These are phyloP conservation scores for Leishmania amazonensis DNA, from an alignment of 208 protist genomes.

Conservation along the genomic window DNA sequence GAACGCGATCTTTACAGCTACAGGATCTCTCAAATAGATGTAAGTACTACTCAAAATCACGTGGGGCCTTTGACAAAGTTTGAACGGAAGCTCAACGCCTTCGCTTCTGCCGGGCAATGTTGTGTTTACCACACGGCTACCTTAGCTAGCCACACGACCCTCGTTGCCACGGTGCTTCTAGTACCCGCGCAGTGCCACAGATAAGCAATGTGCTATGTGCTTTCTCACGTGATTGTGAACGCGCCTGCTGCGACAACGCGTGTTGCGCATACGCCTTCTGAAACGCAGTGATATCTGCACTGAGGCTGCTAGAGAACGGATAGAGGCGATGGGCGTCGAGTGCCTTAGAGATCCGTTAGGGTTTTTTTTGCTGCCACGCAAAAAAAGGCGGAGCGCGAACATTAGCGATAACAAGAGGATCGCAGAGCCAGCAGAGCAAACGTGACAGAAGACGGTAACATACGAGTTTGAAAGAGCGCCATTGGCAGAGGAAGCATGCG, in stretches of 20 bases:
- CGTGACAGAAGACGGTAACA: no score
- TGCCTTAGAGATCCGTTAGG: no score
- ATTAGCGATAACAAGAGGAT: no score
- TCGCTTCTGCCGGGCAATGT: neutral
- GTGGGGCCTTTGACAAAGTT: neutral
- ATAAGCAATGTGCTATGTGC: neutral
- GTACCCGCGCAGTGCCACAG: neutral
- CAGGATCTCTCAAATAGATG: neutral
- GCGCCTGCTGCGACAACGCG: neutral
- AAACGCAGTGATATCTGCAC: neutral
- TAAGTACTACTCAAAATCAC: no score
- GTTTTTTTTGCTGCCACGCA: neutral
- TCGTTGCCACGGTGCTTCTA: neutral
- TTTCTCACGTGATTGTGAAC: neutral
- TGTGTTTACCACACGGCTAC: neutral
- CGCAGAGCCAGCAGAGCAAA: no score
- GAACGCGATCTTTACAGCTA: neutral
- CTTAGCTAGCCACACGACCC: neutral
- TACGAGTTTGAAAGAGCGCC: no score
- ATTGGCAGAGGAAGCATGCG: no score
- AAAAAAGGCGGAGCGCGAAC: no score
- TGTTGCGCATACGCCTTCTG: neutral
- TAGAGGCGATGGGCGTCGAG: no score
- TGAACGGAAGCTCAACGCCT: neutral
- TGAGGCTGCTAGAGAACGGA: neutral